These are phyloP conservation scores for Solanum appendiculatum DNA, from an alignment of 257 asterid species.

Conservation along the genomic window DNA sequence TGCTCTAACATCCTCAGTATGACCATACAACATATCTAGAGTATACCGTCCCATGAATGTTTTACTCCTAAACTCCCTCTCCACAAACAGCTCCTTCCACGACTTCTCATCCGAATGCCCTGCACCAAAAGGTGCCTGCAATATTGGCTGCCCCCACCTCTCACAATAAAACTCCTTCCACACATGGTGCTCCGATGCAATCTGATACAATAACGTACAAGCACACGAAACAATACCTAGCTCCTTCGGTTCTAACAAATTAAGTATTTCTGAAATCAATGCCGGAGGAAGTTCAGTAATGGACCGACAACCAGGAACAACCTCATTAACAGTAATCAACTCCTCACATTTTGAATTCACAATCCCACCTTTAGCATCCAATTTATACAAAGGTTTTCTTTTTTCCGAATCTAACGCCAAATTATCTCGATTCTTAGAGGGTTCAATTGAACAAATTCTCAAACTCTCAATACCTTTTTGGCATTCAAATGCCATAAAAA, in stretches of 20 bases:
- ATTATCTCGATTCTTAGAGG: slow-evolving; percentile 2
- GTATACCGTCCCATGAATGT: slow-evolving; percentile 75
- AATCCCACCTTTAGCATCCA: slow-evolving; percentile 19
- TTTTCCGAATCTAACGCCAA: slow-evolving; percentile 13
- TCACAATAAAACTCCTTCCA: slow-evolving; percentile 92
- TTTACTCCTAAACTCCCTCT: slow-evolving; percentile 85
- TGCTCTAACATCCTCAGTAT: slow-evolving; percentile 77
- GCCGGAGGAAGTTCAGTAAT: slow-evolving; percentile 80
- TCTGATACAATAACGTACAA: slow-evolving; percentile 43
- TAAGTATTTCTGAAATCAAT: slow-evolving; percentile 64
- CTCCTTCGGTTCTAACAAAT: slow-evolving; percentile 77
- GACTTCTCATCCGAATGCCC: slow-evolving; percentile 45
- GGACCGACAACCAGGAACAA: slow-evolving; percentile 11
- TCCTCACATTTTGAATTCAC: not conserved
- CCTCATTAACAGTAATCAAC: slow-evolving; percentile 16
- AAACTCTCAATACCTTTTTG: slow-evolving; percentile 33
- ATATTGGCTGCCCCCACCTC: slow-evolving; percentile 76
- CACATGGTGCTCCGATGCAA: slow-evolving; percentile 69
- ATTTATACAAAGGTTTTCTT: slow-evolving; percentile 6
- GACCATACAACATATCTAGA: slow-evolving; percentile 72
- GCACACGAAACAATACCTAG: slow-evolving; percentile 86
- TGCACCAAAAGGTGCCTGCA: slow-evolving; percentile 24
- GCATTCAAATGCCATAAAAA: slow-evolving; percentile 96
- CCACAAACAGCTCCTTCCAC: slow-evolving; percentile 82
- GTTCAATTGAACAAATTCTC: slow-evolving; percentile 17